Evolutionary conservation across 106 monocot species (phyloP).

Genomic region (Posidonia australis): DNA sequence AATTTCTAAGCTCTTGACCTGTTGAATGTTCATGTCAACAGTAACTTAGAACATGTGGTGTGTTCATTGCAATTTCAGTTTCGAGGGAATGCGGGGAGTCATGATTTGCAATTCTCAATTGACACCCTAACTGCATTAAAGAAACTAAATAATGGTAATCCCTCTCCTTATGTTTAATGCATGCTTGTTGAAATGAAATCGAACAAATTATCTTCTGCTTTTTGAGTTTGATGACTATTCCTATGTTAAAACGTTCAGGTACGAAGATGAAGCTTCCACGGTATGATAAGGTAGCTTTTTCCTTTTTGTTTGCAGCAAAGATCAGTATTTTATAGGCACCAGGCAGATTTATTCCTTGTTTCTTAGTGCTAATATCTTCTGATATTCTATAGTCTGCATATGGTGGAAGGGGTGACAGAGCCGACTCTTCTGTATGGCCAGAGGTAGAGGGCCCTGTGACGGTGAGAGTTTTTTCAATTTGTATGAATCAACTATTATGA

Average conservation of each 20-base stretch:
- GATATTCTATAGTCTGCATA: constrained; percentile 54
- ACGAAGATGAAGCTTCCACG: constrained; percentile 84
- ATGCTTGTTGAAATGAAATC: background rate
- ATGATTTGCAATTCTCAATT: constrained; percentile 76
- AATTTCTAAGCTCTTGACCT: background rate
- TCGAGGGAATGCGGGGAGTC: constrained; percentile 98
- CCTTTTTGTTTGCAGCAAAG: no score
- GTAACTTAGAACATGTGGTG: background rate
- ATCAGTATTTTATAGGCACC: background rate
- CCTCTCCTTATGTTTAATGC: background rate
- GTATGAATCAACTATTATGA: no score
- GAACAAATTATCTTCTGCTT: background rate
- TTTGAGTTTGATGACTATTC: background rate
- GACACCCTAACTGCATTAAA: constrained; percentile 53
- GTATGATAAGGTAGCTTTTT: constrained; percentile 76
- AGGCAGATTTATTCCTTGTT: background rate
- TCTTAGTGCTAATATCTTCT: background rate
- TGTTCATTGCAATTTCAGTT: constrained; percentile 33
- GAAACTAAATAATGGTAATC: constrained; percentile 59
- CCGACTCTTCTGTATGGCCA: constrained; percentile 82
- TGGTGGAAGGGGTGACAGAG: constrained; percentile 89
- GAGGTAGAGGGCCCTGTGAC: constrained; percentile 78
- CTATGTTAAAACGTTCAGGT: constrained; percentile 39
- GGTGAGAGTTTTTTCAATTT: constrained; percentile 20
- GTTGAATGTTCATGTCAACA: background rate